These are phyloP conservation scores for Thermothelomyces thermophilus DNA, from an alignment of 2,329 filamentous ascomycete genomes.

Conservation along the genomic window DNA sequence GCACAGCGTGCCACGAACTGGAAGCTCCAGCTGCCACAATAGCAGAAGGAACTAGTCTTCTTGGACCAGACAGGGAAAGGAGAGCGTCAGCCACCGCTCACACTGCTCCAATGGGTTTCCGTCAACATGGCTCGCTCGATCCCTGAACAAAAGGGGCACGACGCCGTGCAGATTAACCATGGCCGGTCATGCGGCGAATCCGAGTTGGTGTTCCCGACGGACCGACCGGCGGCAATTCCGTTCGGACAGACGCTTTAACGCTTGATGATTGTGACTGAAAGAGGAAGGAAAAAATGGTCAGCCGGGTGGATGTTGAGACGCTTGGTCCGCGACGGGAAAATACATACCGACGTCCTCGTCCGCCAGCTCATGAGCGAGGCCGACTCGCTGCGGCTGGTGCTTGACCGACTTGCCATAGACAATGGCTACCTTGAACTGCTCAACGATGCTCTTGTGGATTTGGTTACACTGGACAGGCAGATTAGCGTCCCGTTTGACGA, in stretches of 20 bases:
- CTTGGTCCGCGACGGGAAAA: not conserved
- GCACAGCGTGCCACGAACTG: not conserved
- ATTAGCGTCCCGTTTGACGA: not conserved
- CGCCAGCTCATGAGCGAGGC: constrained; percentile 80
- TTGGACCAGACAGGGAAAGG: not conserved
- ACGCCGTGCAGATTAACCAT: not conserved
- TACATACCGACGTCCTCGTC: constrained; percentile 93
- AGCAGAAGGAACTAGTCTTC: not conserved
- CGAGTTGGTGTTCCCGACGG: not conserved
- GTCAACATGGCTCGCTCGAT: not conserved
- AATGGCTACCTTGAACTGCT: constrained; percentile 91
- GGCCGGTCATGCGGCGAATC: not conserved
- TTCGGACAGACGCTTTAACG: constrained; percentile 36
- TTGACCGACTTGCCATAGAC: constrained; percentile 98
- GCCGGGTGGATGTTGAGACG: too few species aligned
- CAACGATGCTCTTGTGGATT: constrained; percentile 92
- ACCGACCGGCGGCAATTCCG: not conserved
- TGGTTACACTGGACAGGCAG: constrained; percentile 67
- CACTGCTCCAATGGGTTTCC: not conserved
- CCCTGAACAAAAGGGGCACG: not conserved
- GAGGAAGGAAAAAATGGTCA: constrained; percentile 1
- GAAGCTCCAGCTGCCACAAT: not conserved
- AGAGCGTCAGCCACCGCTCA: not conserved
- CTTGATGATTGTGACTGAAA: constrained; percentile 60
- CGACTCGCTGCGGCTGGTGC: constrained; percentile 95